These are phyloP conservation scores for Aspergillus fructus DNA, from an alignment of 2,329 filamentous ascomycete genomes.

Conservation along the genomic window DNA sequence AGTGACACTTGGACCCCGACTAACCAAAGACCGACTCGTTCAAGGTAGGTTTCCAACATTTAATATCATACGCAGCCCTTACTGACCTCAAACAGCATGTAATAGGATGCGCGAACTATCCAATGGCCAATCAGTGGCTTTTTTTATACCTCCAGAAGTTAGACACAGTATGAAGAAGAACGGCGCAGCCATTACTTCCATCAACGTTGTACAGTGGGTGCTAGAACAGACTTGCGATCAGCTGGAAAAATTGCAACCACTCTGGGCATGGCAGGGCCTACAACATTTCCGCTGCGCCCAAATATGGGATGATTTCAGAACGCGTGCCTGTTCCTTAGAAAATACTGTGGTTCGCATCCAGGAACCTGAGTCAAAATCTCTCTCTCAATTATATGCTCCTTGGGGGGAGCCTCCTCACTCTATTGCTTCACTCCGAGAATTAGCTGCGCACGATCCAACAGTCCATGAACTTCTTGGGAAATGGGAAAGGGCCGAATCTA, in stretches of 20 bases:
- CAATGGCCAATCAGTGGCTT: too few species aligned
- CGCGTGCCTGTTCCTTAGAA: conserved; percentile 40
- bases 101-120: too few species aligned
- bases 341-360: conserved; percentile 52
- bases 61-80: too few species aligned
- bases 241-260: conserved; percentile 49
- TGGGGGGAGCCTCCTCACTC: background rate
- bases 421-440: background rate
- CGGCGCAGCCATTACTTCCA: conserved; percentile 49
- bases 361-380: conserved; percentile 51
- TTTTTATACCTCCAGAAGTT: too few species aligned
- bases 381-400: conserved; percentile 42
- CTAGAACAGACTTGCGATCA: conserved; percentile 58
- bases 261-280: conserved; percentile 63
- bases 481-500: conserved; percentile 38
- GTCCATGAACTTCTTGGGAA: conserved; percentile 4
- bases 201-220: conserved; percentile 59
- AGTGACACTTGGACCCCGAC: conserved; percentile 62
- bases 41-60: conserved; percentile 53
- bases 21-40: conserved; percentile 67
- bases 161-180: conserved; percentile 44
- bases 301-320: conserved; percentile 31
- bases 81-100: too few species aligned
- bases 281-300: conserved; percentile 46
- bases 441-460: background rate